phyloP scores from a whole-genome alignment of 192 early-diverging fungal species.

The Rhizophagus sp. region DNA sequence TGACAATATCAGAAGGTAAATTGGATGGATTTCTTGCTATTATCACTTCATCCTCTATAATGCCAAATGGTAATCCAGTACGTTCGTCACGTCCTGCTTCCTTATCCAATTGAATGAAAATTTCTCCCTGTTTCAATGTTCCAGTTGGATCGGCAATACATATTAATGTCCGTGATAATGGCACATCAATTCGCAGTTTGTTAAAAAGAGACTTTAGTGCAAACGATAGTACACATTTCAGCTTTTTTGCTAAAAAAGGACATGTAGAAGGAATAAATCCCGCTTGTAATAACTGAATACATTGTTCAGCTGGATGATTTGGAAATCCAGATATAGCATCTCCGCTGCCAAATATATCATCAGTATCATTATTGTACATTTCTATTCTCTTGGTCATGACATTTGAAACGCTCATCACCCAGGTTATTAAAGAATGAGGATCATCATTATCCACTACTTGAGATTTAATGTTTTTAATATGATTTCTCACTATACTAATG shows the following conservation, averaged over 20 bases:
- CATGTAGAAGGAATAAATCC: conserved; percentile 36
- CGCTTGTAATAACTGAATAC: conserved; percentile 35
- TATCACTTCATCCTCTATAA: conserved; percentile 35
- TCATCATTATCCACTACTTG: conserved; percentile 28
- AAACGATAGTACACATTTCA: conserved; percentile 24
- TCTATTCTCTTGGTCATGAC: conserved; percentile 30
- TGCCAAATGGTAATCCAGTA: conserved; percentile 22
- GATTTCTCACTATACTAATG: conserved; percentile 31
- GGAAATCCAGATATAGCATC: conserved; percentile 34
- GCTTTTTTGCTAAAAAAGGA: conserved; percentile 34
- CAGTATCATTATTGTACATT: background rate
- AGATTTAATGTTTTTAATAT: conserved; percentile 17
- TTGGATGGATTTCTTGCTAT: conserved; percentile 6
- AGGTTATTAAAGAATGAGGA: conserved; percentile 21
- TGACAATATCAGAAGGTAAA: conserved; percentile 19
- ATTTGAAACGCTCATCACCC: conserved; percentile 23
- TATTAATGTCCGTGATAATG: conserved; percentile 31
- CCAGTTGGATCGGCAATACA: conserved; percentile 42
- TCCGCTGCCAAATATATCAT: background rate
- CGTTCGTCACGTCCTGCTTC: conserved; percentile 31
- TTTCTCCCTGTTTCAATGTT: conserved; percentile 26
- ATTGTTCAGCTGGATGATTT: conserved; percentile 13
- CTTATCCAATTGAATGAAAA: conserved; percentile 36
- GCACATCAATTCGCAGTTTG: conserved; percentile 35
- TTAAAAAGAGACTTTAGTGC: conserved; percentile 4